Percentiles rank a stretch among this genome's conserved stretches.
Conservation (phyloP, 441 rosid species). For the Eutrema salsugineum region DNA sequence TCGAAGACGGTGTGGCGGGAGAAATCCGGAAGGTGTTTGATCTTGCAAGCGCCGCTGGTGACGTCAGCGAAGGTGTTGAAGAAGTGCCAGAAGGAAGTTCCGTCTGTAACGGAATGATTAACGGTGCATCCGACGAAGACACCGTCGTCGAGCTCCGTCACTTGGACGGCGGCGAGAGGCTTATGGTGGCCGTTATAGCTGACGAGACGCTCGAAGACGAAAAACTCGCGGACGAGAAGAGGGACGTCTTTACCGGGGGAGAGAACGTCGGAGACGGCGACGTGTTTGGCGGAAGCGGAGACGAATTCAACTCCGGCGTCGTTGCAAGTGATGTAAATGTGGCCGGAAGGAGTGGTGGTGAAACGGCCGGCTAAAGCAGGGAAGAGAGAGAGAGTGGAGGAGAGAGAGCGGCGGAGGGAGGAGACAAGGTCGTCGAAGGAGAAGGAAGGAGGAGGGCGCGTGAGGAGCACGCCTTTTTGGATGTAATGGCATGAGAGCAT, state of each 20-base stretch:
- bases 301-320: constrained; percentile 75
- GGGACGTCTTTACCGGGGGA: constrained; percentile 55
- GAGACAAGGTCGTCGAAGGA: constrained; percentile 43
- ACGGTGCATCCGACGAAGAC: constrained; percentile 75
- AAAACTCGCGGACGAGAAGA: constrained; percentile 57
- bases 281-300: constrained; percentile 46
- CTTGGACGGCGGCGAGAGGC: constrained; percentile 81
- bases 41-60: constrained; percentile 48
- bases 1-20: constrained; percentile 59
- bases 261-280: constrained; percentile 41
- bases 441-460: constrained; percentile 48
- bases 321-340: constrained; percentile 63
- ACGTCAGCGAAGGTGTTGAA: constrained; percentile 85
- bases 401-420: constrained; percentile 61
- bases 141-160: constrained; percentile 72
- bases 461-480: constrained; percentile 83
- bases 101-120: constrained; percentile 85
- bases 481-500: constrained; percentile 98
- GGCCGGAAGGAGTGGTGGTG: constrained; percentile 55
- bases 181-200: constrained; percentile 75
- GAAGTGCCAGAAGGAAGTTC: constrained; percentile 96
- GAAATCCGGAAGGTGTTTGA: constrained; percentile 60
- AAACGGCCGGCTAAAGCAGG: constrained; percentile 86
- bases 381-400: constrained; percentile 67
- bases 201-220: constrained; percentile 55